phyloP scores from a whole-genome alignment of 1,139 yeast genomes.

The Pichia terricola region DNA sequence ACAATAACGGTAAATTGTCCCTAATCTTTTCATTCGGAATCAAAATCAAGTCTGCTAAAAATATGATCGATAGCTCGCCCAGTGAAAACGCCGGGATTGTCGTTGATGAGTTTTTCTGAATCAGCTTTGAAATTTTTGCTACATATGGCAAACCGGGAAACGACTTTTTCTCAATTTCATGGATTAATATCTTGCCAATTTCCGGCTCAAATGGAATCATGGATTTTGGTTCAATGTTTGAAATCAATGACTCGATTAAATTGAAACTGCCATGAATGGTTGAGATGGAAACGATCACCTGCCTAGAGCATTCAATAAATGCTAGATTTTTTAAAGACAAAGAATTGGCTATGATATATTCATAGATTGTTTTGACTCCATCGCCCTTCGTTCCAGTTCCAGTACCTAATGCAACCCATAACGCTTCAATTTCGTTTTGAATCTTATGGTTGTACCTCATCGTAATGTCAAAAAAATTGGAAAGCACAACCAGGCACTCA shows the following conservation, averaged over 20 bases:
- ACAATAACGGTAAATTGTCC: slow-evolving; percentile 56
- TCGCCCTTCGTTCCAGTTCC: slow-evolving; percentile 47
- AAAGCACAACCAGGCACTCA: slow-evolving; percentile 68
- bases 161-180: slow-evolving; percentile 11
- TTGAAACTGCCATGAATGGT: slow-evolving; percentile 48
- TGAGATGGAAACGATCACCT: slow-evolving; percentile 68
- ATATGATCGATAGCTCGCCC: slow-evolving; percentile 80
- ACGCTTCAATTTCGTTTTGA: slow-evolving; percentile 81
- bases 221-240: slow-evolving; percentile 67
- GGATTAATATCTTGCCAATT: slow-evolving; percentile 8
- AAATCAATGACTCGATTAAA: slow-evolving; percentile 56
- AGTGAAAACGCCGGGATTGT: slow-evolving; percentile 67
- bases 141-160: slow-evolving; percentile 50
- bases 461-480: slow-evolving; percentile 77
- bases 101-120: slow-evolving; percentile 40
- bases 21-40: slow-evolving; percentile 47
- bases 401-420: slow-evolving; percentile 88
- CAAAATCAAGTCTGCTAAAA: slow-evolving; percentile 72
- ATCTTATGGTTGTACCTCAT: slow-evolving; percentile 63
- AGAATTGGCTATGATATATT: slow-evolving; percentile 60
- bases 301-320: slow-evolving; percentile 73
- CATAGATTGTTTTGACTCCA: slow-evolving; percentile 65
- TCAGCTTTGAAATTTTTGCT: slow-evolving; percentile 54
- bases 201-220: slow-evolving; percentile 59
- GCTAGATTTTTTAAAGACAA: slow-evolving; percentile 60